Evolutionary conservation across 345 rosid genomes (phyloP).

Genomic region (Arabis hirsuta): DNA sequence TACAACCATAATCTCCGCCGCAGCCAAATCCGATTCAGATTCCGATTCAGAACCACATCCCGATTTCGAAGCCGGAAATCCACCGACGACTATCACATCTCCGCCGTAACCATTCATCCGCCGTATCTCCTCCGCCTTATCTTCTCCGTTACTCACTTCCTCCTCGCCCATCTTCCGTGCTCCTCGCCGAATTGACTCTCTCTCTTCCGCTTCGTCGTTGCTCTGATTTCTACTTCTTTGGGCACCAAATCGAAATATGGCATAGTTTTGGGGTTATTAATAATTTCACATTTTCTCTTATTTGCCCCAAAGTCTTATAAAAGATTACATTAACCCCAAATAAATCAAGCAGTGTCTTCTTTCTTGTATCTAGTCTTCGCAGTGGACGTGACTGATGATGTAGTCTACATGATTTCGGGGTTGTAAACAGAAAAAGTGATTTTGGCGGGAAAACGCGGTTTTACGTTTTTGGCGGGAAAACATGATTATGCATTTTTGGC

Average conservation of each 20-base stretch:
- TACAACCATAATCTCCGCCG: conserved; percentile 83
- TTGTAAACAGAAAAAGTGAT: too few relatives aligned
- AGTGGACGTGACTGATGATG: too few relatives aligned
- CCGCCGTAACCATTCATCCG: conserved; percentile 65
- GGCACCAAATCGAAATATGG: not conserved
- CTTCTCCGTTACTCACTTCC: conserved; percentile 39
- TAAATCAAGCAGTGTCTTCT: too few relatives aligned
- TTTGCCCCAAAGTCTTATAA: not conserved
- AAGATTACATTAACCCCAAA: too few relatives aligned
- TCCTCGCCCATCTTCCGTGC: conserved; percentile 29
- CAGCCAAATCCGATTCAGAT: conserved; percentile 61
- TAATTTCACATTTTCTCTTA: not conserved
- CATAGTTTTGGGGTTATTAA: conserved; percentile 21
- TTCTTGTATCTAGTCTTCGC: too few relatives aligned
- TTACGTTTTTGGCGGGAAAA: too few relatives aligned
- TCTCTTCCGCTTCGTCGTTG: conserved; percentile 11
- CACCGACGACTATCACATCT: conserved; percentile 52
- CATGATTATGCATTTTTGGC: too few relatives aligned
- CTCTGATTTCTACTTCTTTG: not conserved
- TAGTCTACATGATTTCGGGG: too few relatives aligned
- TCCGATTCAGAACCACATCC: conserved; percentile 23
- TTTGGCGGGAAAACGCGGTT: too few relatives aligned
- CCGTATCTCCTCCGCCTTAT: conserved; percentile 41
- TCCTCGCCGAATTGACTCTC: conserved; percentile 19
- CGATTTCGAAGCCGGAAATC: conserved; percentile 33